Percentiles rank a stretch among this genome's conserved stretches.
These are phyloP conservation scores for Ogataea parapolymorpha DNA, from an alignment of 805 yeast genomes.

Conservation along the genomic window DNA sequence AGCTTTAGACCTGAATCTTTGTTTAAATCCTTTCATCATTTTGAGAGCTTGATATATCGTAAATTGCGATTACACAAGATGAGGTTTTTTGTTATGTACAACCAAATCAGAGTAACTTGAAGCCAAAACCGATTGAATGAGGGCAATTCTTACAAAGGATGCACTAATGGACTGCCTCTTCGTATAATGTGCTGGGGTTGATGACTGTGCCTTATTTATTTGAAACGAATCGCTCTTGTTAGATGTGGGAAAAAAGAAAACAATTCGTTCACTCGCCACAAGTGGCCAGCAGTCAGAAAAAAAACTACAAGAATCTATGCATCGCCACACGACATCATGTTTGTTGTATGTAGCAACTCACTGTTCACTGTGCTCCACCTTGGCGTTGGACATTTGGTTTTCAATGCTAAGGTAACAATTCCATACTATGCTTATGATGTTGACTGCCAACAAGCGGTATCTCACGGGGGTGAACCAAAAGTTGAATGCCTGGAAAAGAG, in stretches of 20 bases:
- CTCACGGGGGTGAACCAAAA: conserved; percentile 73
- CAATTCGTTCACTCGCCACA: conserved; percentile 22
- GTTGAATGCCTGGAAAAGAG: conserved; percentile 75
- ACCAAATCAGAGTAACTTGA: neutral
- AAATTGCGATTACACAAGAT: conserved; percentile 7
- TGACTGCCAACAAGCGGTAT: conserved; percentile 64
- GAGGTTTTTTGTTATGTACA: neutral
- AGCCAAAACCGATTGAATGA: neutral
- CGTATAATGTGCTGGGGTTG: neutral
- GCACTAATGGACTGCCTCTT: neutral
- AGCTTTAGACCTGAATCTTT: conserved; percentile 44
- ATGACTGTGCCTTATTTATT: neutral
- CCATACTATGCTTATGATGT: conserved; percentile 75
- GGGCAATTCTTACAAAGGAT: conserved; percentile 5
- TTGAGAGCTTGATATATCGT: conserved; percentile 21
- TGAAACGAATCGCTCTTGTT: conserved; percentile 8
- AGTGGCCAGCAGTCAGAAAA: neutral
- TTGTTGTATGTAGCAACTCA: conserved; percentile 2
- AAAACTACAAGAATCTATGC: neutral
- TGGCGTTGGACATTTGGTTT: conserved; percentile 35
- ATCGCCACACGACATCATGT: conserved; percentile 1
- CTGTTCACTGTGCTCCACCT: conserved; percentile 1
- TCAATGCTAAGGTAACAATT: conserved; percentile 69
- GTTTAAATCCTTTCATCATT: conserved; percentile 76
- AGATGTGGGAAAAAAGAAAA: conserved; percentile 15